Evolutionary conservation across 768 basidiomycete species (phyloP).

Genomic region (Lentinula aciculospora): DNA sequence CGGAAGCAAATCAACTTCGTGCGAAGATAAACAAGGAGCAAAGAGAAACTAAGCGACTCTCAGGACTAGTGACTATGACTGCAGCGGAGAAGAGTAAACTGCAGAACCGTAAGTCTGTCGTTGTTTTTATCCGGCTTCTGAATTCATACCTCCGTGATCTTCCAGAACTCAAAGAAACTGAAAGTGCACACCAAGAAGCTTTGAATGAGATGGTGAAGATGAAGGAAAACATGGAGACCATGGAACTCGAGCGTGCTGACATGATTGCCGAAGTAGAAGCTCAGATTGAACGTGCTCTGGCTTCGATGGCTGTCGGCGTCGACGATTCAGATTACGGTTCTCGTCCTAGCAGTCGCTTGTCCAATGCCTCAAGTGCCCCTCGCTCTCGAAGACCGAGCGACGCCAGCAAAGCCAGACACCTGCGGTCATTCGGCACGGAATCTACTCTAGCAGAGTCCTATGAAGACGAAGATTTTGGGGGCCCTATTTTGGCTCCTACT

Average conservation of each 20-base stretch:
- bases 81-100: slow-evolving; percentile 75
- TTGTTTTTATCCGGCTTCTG: slow-evolving; percentile 4
- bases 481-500: slow-evolving; percentile 22
- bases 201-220: slow-evolving; percentile 77
- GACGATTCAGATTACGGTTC: slow-evolving; percentile 73
- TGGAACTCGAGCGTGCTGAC: slow-evolving; percentile 82
- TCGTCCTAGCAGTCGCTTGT: slow-evolving; percentile 62
- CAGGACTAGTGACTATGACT: slow-evolving; percentile 71
- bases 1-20: slow-evolving; percentile 80
- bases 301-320: slow-evolving; percentile 78
- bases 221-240: slow-evolving; percentile 78
- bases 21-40: slow-evolving; percentile 90
- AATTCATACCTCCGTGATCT: not conserved
- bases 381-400: slow-evolving; percentile 61
- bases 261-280: slow-evolving; percentile 94
- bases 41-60: slow-evolving; percentile 79
- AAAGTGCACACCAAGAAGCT: slow-evolving; percentile 75
- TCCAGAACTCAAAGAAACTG: slow-evolving; percentile 77
- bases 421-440: slow-evolving; percentile 75
- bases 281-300: slow-evolving; percentile 83
- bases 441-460: slow-evolving; percentile 73
- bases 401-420: slow-evolving; percentile 41
- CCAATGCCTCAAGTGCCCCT: slow-evolving; percentile 45
- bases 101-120: slow-evolving; percentile 60
- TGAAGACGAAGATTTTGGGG: slow-evolving; percentile 37